Percentiles rank a stretch among this genome's conserved stretches.
Conservation (phyloP, 257 asterid genomes). For the Oldenlandia corymbosa region DNA sequence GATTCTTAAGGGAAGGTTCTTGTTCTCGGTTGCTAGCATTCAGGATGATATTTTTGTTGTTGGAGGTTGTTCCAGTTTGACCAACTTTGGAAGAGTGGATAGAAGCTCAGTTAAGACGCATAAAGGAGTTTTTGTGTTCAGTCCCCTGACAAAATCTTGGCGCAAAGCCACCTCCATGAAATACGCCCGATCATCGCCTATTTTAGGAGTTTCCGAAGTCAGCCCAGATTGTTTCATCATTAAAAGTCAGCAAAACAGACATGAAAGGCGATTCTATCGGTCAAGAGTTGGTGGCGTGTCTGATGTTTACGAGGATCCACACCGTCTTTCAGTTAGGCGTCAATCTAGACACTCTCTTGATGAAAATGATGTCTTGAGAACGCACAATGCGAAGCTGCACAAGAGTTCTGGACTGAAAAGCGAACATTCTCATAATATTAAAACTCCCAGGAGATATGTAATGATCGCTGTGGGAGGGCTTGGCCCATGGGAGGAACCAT, state of each 20-base stretch:
- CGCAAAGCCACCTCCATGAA: conserved; percentile 80
- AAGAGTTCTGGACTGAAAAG: conserved; percentile 39
- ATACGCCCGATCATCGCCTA: conserved; percentile 76
- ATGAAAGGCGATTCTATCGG: conserved; percentile 50
- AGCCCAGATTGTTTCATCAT: conserved; percentile 38
- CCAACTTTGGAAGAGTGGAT: conserved; percentile 78
- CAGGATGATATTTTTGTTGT: conserved; percentile 61
- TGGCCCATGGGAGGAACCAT: conserved; percentile 86
- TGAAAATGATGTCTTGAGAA: conserved; percentile 46
- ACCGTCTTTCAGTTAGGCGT: conserved; percentile 78
- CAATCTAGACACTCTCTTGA: conserved; percentile 58
- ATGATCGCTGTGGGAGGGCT: conserved; percentile 89
- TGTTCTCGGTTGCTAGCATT: conserved; percentile 68
- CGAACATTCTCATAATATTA: conserved; percentile 33
- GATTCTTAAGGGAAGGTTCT: conserved; percentile 63
- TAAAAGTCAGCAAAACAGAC: conserved; percentile 53
- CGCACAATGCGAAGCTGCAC: conserved; percentile 33
- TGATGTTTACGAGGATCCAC: conserved; percentile 96
- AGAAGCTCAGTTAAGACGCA: conserved; percentile 82
- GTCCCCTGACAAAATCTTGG: conserved; percentile 73
- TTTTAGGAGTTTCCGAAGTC: conserved; percentile 70
- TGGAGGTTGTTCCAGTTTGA: conserved; percentile 95
- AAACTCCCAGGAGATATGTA: conserved; percentile 42
- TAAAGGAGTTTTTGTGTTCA: conserved; percentile 68
- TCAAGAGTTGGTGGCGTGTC: conserved; percentile 64